Evolutionary conservation across 2,329 filamentous ascomycete genomes (phyloP), one percentile per base, ranked within the genome.

Genomic region (Rutstroemia sydowiana): DNA sequence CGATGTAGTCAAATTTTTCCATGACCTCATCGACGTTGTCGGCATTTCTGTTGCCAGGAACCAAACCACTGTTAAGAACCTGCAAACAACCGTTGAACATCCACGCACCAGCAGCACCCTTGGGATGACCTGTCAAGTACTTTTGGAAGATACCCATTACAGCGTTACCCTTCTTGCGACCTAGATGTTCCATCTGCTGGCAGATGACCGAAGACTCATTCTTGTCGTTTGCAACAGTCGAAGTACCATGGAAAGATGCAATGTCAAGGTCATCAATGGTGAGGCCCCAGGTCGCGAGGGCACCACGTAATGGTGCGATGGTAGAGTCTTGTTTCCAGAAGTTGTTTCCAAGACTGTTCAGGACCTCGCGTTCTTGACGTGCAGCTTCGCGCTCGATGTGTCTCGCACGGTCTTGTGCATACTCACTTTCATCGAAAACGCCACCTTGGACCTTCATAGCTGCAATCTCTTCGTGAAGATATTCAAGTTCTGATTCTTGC

Each of bases 41-140:
- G 47, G 93, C 93, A 64, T 98, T 98, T 65, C 91, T 87, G 75
- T 98, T 98, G 55, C 93, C 93, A 13, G 93, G 93, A 21, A 98
- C 92, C 45, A 98, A 77, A 66, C 93, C 93, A 47, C 80, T 85
- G 76, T 97, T 95, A 63, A 98, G 81, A 42, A 96, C 89, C 71
- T 98, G 93, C 69, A 98, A 75, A 70, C 88, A 93, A 60, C 93
- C 93, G 76, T 98, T 98, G 80, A 98, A 84, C 93, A 98, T 98
- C 91, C 93, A 98, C 45, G 92, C 93, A 76, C 93, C 93, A 55
- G 93, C 93, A 65, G 93, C 92, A 84, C 93, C 93, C 83, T 98
- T 98, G 65, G 93, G 93, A 70, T 98, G 93, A 71, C 93, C 93
- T 50, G 95, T 98, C 56, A 98, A 84, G 71, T 95, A 97, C 74